These are phyloP conservation scores for Verticillium klebahnii DNA, from an alignment of 2,329 filamentous ascomycete species.

Conservation along the genomic window DNA sequence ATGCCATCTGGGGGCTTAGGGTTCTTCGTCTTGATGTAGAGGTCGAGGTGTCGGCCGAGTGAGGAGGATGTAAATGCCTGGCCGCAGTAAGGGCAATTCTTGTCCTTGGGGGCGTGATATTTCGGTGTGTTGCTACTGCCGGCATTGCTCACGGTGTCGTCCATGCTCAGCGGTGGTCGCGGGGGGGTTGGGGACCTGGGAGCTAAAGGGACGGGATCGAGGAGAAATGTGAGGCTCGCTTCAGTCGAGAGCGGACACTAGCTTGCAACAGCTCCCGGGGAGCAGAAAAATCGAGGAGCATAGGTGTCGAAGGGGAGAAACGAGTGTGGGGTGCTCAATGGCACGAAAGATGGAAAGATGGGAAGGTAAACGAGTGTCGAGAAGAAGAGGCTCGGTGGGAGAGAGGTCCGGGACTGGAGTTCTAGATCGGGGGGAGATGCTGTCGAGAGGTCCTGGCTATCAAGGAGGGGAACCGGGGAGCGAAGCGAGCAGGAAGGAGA, in stretches of 20 bases:
- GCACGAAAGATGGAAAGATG: slow-evolving; percentile 3
- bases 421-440: not conserved
- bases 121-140: slow-evolving; percentile 35
- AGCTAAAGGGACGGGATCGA: not conserved
- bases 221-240: not conserved
- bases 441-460: not conserved
- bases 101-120: slow-evolving; percentile 65
- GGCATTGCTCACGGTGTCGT: slow-evolving; percentile 21
- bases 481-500: not conserved
- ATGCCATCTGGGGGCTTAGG: slow-evolving; percentile 81
- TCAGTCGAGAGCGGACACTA: slow-evolving; percentile 2
- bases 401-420: not conserved
- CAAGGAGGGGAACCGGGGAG: not conserved
- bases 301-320: slow-evolving; percentile 1
- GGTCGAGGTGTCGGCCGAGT: slow-evolving; percentile 85
- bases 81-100: slow-evolving; percentile 80
- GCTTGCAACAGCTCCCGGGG: slow-evolving; percentile 11
- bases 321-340: not conserved
- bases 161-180: slow-evolving; percentile 16
- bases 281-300: slow-evolving; percentile 11
- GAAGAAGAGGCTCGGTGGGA: slow-evolving; percentile 4
- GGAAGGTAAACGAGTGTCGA: slow-evolving; percentile 4
- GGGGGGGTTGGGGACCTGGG: not conserved
- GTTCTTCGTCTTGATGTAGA: slow-evolving; percentile 92
- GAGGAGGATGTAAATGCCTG: slow-evolving; percentile 92